Evolutionary conservation across 495 filamentous ascomycete genomes (phyloP).

Genomic region (Aspergillus conjunctus): DNA sequence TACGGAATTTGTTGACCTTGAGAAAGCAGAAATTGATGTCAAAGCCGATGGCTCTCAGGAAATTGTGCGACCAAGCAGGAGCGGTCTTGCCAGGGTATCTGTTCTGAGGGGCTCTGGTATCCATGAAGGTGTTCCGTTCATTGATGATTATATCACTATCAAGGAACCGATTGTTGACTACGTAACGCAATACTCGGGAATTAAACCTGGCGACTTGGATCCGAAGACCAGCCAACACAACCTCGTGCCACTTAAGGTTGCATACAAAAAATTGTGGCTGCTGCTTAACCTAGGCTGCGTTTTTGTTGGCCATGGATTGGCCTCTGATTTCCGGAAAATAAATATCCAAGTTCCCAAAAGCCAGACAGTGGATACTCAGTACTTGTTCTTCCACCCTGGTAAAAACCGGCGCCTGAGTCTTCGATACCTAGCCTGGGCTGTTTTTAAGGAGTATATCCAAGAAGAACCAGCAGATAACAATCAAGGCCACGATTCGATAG

Average conservation of each 20-base stretch:
- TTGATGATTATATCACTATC: conserved; percentile 95
- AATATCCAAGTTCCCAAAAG: conserved; percentile 93
- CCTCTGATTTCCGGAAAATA: conserved; percentile 94
- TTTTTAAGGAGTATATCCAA: conserved; percentile 92
- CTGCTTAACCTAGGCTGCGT: conserved; percentile 90
- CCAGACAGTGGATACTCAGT: conserved; percentile 91
- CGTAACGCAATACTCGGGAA: conserved; percentile 88
- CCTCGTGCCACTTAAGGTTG: conserved; percentile 82
- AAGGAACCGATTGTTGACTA: conserved; percentile 94
- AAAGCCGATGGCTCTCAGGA: conserved; percentile 87
- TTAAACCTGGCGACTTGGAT: conserved; percentile 82
- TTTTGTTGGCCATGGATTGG: conserved; percentile 91
- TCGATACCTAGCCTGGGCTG: conserved; percentile 81
- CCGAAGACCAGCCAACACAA: conserved; percentile 70
- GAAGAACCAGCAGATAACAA: conserved; percentile 58
- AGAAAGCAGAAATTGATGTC: conserved; percentile 88
- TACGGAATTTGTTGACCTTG: conserved; percentile 90
- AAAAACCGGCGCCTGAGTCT: conserved; percentile 77
- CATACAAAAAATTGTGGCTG: conserved; percentile 98
- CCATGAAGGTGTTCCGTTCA: conserved; percentile 79
- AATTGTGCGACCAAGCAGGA: conserved; percentile 79
- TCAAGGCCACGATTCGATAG: conserved; percentile 80
- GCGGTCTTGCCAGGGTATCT: conserved; percentile 85
- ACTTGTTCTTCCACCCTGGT: conserved; percentile 72
- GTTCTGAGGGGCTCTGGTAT: conserved; percentile 78